These are phyloP conservation scores for Teratosphaeria gauchensis DNA, from an alignment of 2,329 filamentous ascomycete species.

Conservation along the genomic window DNA sequence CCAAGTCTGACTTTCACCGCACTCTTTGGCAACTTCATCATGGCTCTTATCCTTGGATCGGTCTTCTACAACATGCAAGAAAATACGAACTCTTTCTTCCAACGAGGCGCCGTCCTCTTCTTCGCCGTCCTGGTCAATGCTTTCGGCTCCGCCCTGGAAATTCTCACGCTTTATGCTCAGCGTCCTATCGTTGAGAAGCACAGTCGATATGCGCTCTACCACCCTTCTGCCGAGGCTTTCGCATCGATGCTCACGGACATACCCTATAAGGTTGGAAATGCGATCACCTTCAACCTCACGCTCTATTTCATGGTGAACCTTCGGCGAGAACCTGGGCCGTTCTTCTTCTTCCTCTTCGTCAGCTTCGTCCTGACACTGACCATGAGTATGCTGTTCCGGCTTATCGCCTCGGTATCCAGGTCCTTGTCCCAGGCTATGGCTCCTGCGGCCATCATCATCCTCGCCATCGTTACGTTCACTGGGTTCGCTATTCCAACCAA, in stretches of 20 bases:
- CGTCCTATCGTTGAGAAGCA: conserved; percentile 91
- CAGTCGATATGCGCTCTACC: conserved; percentile 74
- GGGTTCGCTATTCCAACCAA: conserved; percentile 49
- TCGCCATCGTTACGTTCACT: conserved; percentile 55
- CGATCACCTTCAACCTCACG: conserved; percentile 65
- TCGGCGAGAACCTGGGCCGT: conserved; percentile 60
- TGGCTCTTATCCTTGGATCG: conserved; percentile 68
- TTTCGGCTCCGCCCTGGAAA: conserved; percentile 72
- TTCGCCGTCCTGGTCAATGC: conserved; percentile 82
- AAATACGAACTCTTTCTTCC: conserved; percentile 64
- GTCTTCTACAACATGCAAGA: conserved; percentile 69
- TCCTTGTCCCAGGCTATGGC: conserved; percentile 52
- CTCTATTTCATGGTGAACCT: conserved; percentile 86
- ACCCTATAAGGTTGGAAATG: conserved; percentile 70
- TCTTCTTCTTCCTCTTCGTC: conserved; percentile 79
- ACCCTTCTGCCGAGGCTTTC: conserved; percentile 79
- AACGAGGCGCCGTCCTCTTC: conserved; percentile 71
- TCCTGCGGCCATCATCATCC: conserved; percentile 48
- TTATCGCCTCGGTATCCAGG: conserved; percentile 65
- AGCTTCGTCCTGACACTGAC: conserved; percentile 62
- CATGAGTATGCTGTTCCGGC: conserved; percentile 83
- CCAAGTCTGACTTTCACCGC: conserved; percentile 61
- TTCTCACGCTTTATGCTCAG: conserved; percentile 78
- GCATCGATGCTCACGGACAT: conserved; percentile 79
- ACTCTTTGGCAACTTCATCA: conserved; percentile 60